Evolutionary conservation across 2,329 filamentous ascomycete genomes (phyloP), one percentile per base, ranked within the genome.

Genomic region (Pseudogymnoascus sp.): DNA sequence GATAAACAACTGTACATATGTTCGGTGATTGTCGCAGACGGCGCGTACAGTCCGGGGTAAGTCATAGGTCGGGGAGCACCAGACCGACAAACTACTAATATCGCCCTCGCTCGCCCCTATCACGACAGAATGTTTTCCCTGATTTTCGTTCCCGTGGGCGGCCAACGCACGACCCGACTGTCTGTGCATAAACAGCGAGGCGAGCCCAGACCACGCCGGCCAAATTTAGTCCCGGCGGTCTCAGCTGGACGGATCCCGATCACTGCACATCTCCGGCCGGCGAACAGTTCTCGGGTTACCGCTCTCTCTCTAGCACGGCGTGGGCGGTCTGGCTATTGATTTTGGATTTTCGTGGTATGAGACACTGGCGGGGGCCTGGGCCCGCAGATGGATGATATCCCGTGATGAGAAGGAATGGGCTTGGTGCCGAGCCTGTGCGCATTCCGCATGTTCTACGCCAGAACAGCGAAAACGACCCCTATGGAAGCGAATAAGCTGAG

Each of bases 11-110:
- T n/a, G 14, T 11, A 28, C 23, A 31, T 53, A 53, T 53, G 7
- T 7, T 14, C 23, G 14, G 7, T 8, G 23, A 31, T 53, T 28
- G 7, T 53, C 43, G 23, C 23, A 28, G 14, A 28, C 23, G 43
- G 3, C 25, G 23, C 43, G 14, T 28, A 31, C 21, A 12, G 14
- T 53, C 23, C 23, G 43, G 23, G 43, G 43, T 53, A 53, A n/a
- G 14, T 53, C 23, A 53, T 53, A 53, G 43, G 43, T 53, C 23
- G 23, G 23, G 2, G 23, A 28, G 23, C 8, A 53, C 23, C 18
- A 53, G 43, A 53, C 43, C 43, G 43, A 11, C 43, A 23, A 53
- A 14, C 31, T 53, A 53, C 43, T 53, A 53, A 53, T 53, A 53
- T 28, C 43, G 43, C 12, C 2, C 25, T 28, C 25, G 5, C 28